Base-by-base conservation (phyloP, 2,329 filamentous ascomycete genomes). In the Cladobotryum mycophilum region DNA sequence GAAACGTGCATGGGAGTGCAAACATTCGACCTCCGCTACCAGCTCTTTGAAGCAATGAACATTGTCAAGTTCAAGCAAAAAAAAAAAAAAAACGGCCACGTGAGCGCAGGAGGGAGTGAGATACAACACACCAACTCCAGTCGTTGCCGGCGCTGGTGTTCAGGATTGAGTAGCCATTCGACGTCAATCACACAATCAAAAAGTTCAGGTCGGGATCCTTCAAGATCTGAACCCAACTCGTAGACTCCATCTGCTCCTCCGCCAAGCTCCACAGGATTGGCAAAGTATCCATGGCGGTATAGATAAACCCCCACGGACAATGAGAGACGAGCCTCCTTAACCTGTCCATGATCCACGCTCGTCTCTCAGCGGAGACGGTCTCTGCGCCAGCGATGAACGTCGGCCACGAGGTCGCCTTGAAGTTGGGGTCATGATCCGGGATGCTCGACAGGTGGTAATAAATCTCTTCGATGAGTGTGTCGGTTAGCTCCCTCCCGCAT, bases 401-500 rank as follows among this genome's bases (percentile, higher is more conserved):
- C 0, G 78, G 76, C 78, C 77, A 82, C 1, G 74, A 72, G 4
- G 76, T 79, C 0, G 75, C 77, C 56, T 81, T 82, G 65, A 80
- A 74, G 17, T 80, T 71, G 1, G 70, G 67, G 42, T 81, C 76
- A 2, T 73, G 67, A 8, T 73, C 68, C 1, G 72, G 70, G 2
- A 82, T 72, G 37, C 64, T 65, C 0, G 71, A 70, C 3, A 81
- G 64, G 22, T 78, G 72, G 3, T 69, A 51, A 6, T 78, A 67
- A 1, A 79, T 67, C 20, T 78, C 74, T 2, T 67, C 55, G 13
- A 72, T 71, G 3, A 81, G 62, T 1, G 58, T 51, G 3, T 66
- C 63, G 12, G 34, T 45, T 18, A 54, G 11, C 59, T 63, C 5
- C 64, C 58, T 14, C 53, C 54, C 1, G 15, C 41, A 13, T 53